These are phyloP conservation scores for Fusarium falciforme DNA, from an alignment of 2,329 filamentous ascomycete species.

Conservation along the genomic window DNA sequence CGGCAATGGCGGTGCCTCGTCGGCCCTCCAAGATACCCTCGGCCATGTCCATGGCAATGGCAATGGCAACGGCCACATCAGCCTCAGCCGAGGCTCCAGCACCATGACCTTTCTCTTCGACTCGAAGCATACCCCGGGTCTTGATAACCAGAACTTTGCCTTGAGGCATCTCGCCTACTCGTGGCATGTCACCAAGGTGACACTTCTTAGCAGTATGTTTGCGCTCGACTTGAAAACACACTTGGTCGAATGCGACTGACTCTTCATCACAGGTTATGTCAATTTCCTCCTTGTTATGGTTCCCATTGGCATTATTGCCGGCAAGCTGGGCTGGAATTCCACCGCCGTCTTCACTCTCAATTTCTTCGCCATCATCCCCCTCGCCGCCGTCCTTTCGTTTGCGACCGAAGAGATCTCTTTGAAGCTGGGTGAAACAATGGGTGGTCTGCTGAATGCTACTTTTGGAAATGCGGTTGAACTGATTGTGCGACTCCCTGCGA, in stretches of 20 bases:
- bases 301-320: conserved; percentile 77
- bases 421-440: conserved; percentile 78
- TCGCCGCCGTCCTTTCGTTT: conserved; percentile 79
- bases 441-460: conserved; percentile 79
- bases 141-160: conserved; percentile 58
- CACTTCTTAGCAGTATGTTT: conserved; percentile 68
- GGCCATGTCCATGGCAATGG: conserved; percentile 15
- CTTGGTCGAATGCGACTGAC: conserved; percentile 11
- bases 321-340: conserved; percentile 70
- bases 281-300: conserved; percentile 81
- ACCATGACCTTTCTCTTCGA: conserved; percentile 60
- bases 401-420: conserved; percentile 81
- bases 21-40: conserved; percentile 29
- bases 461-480: conserved; percentile 85
- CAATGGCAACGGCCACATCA: conserved; percentile 39
- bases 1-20: conserved; percentile 48
- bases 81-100: conserved; percentile 37
- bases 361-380: conserved; percentile 83
- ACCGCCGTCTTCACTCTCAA: conserved; percentile 80
- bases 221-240: neutral
- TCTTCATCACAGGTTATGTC: conserved; percentile 61
- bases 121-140: conserved; percentile 62
- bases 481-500: conserved; percentile 66
- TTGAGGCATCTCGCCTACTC: conserved; percentile 59
- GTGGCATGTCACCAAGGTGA: conserved; percentile 69